Evolutionary conservation across 345 rosid genomes (phyloP), one percentile per base, ranked within the genome.

Genomic region (Eucalyptus coolabah): DNA sequence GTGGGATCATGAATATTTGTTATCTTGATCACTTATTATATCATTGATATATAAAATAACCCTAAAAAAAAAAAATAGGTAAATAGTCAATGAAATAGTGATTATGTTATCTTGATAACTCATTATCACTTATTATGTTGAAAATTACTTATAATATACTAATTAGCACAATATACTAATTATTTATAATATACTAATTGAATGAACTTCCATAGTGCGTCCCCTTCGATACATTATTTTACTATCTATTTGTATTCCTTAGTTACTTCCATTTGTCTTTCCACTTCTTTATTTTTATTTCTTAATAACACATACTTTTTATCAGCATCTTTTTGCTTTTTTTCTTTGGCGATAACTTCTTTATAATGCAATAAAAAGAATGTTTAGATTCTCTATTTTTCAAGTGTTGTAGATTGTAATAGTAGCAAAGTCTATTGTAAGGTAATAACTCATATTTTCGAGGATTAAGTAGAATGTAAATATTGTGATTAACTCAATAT

Each of bases 1-100:
- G 11, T 1, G 0, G 0, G 63, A 56, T 56, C 3, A 4, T 9
- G 5, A 56, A 56, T 23, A 56, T 56, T 23, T 56, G 56, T 59
- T 59, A 59, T 59, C 65, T 24, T 59, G 65, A 59, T 59, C 14
- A 59, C 1, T 9, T 59, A 59, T 59, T 59, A 10, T 24, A 24
- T 59, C 3, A 24, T 59, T 59, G 6, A 26, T 0, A 59, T 9
- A 59, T 0, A 59, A n/a, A n/a, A n/a, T n/a, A n/a, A n/a, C n/a
- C n/a, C n/a, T n/a, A n/a, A n/a, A n/a, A n/a, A n/a, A n/a, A n/a
- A 59, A 21, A 1, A 54, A 21, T 21, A 54, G 60, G 60, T 19
- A 54, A 2, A 54, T 54, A 54, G 24, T 1, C 0, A 1, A 54
- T 54, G 26, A 24, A 56, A 56, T 56, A 56, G 12, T 24, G 63